A percentile compares a stretch with the other conserved stretches of the same genome.
phyloP scores from a whole-genome alignment of 2,329 filamentous ascomycete genomes.

The Neoscytalidium dimidiatum region DNA sequence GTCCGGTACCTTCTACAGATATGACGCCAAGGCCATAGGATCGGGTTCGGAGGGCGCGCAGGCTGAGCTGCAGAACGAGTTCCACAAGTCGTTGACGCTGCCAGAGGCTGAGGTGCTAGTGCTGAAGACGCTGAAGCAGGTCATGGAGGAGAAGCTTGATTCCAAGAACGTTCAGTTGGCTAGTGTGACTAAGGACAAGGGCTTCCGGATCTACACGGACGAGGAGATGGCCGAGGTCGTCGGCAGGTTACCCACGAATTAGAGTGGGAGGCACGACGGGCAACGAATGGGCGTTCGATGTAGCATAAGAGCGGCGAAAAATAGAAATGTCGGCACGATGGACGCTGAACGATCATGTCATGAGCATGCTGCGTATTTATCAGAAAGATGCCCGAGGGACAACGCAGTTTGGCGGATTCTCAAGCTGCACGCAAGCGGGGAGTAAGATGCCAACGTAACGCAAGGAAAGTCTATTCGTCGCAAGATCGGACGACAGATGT shows the following conservation, averaged over 20 bases:
- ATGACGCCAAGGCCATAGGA: conserved; percentile 98
- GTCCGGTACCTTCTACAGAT: conserved; percentile 97
- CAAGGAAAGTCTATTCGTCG: conserved; percentile 18
- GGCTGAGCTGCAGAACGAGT: conserved; percentile 97
- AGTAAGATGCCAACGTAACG: neutral
- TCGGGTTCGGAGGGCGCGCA: conserved; percentile 97
- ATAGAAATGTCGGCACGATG: conserved; percentile 3
- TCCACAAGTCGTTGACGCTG: conserved; percentile 95
- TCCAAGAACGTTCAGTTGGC: conserved; percentile 98
- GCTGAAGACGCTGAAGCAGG: conserved; percentile 97
- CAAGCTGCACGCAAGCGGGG: neutral
- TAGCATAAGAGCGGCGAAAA: conserved; percentile 21
- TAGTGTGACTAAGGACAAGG: conserved; percentile 95
- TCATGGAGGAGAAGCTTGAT: conserved; percentile 99
- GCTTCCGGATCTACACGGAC: conserved; percentile 97
- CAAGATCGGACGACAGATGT: neutral
- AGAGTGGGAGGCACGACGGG: neutral
- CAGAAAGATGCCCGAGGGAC: neutral
- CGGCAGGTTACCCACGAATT: conserved; percentile 66
- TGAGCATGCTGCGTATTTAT: neutral
- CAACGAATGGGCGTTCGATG: conserved; percentile 8
- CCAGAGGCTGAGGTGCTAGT: conserved; percentile 92
- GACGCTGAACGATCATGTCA: neutral
- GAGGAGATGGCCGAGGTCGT: conserved; percentile 96
- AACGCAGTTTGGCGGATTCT: neutral